These are phyloP conservation scores for Colletotrichum tofieldiae DNA, from an alignment of 2,329 filamentous ascomycete genomes.

Conservation along the genomic window DNA sequence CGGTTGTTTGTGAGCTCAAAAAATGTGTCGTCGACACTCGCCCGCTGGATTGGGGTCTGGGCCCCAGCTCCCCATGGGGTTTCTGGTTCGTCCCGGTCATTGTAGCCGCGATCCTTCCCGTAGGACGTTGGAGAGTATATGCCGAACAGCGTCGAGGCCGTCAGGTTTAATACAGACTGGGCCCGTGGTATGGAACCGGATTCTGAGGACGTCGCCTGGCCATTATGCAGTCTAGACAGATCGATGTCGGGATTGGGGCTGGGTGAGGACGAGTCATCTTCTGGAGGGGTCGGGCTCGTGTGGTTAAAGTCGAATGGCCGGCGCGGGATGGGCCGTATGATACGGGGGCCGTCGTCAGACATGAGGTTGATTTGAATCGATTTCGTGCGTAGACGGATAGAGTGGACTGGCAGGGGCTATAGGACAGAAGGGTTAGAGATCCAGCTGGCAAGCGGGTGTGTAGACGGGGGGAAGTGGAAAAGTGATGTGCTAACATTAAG, in stretches of 20 bases:
- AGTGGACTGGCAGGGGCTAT: neutral
- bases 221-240: slow-evolving; percentile 35
- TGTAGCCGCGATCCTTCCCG: slow-evolving; percentile 61
- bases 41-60: slow-evolving; percentile 73
- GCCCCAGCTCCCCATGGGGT: slow-evolving; percentile 87
- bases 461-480: neutral
- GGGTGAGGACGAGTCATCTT: slow-evolving; percentile 53
- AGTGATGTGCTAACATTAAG: slow-evolving; percentile 17
- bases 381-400: slow-evolving; percentile 15
- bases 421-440: slow-evolving; percentile 10
- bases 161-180: slow-evolving; percentile 88
- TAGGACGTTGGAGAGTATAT: slow-evolving; percentile 85
- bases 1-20: slow-evolving; percentile 62
- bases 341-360: slow-evolving; percentile 64
- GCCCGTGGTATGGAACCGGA: slow-evolving; percentile 73
- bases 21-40: slow-evolving; percentile 61
- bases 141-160: slow-evolving; percentile 88
- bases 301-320: slow-evolving; percentile 77
- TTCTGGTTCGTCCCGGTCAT: slow-evolving; percentile 67
- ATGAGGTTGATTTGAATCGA: slow-evolving; percentile 46
- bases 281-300: slow-evolving; percentile 62
- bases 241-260: slow-evolving; percentile 64
- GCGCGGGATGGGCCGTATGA: slow-evolving; percentile 80
- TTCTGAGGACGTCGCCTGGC: slow-evolving; percentile 49
- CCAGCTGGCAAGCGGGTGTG: slow-evolving; percentile 1